Base-by-base conservation (phyloP, 768 basidiomycete species). In the Phlebiopsis flavidoalba region DNA sequence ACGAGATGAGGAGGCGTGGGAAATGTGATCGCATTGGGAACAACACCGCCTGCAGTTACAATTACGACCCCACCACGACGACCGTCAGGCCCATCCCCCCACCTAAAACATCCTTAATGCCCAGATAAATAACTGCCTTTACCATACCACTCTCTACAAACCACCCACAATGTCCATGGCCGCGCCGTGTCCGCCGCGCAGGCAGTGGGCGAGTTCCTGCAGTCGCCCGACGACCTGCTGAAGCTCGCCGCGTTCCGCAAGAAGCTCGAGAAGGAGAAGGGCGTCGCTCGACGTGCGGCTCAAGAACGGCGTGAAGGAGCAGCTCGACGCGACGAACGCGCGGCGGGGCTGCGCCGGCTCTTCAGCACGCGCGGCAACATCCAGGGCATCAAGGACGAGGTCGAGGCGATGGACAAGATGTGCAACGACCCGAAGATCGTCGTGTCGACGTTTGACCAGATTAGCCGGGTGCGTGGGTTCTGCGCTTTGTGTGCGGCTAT, bases 221-320 rank as follows among this genome's bases (percentile, higher is more conserved):
- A 95, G 67, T 91, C 91, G 21, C 95, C 95, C 0, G 94, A 96
- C 68, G 95, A 97, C 75, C 88, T 98, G 58, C 77, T 85, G 65
- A 97, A 97, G 74, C 84, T 98, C 36, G 81, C 84, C 1, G 84
- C 93, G 0, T 93, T 93, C 70, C 84, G 93, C 63, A 96, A 95
- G 79, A 95, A 95, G 69, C 82, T 98, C 48, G 89, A 95, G 74
- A 98, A 98, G 74, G 96, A 98, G 74, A 96, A 97, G n/a, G 74
- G 87, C 93, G 0, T 92, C 93, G 8, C 91, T 98, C 62, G 93
- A 97, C 69, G 87, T 89, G 3, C 83, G 94, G 68, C 84, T 98
- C 51, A 90, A 94, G 70, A 88, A 83, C 59, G 93, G 94, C 10
- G 94, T 96, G 65, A 93, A 91, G 72, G 92, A 95, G 61, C 96